Percentiles rank a stretch among this genome's conserved stretches.
Conservation (phyloP, 768 basidiomycete species). For the Suillus placidus region DNA sequence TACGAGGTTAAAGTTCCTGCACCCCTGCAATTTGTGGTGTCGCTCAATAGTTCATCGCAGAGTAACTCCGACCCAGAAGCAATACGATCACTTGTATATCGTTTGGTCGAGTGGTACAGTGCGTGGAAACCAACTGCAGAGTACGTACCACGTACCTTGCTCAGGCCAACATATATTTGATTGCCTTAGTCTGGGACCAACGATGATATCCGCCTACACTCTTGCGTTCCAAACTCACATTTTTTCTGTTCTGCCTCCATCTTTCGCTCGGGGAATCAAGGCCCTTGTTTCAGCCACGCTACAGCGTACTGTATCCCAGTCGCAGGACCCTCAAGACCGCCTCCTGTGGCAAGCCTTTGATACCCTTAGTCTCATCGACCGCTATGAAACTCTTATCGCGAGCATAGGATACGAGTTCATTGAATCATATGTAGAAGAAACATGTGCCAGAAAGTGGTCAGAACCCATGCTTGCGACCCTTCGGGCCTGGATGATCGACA, state of each 20-base stretch:
- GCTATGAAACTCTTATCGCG: conserved; percentile 82
- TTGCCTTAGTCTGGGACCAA: conserved; percentile 55
- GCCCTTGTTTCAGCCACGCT: conserved; percentile 64
- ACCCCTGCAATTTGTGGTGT: conserved; percentile 7
- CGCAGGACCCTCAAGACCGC: conserved; percentile 34
- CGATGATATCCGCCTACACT: conserved; percentile 62
- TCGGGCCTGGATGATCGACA: conserved; percentile 76
- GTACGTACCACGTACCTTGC: conserved; percentile 41
- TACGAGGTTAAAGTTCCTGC: conserved; percentile 54
- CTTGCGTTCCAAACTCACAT: conserved; percentile 74
- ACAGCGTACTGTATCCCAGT: conserved; percentile 23
- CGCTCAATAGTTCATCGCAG: conserved; percentile 33
- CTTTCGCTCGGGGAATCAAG: conserved; percentile 71
- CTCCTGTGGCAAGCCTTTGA: conserved; percentile 65
- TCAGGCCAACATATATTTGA: conserved; percentile 14
- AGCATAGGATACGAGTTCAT: conserved; percentile 87
- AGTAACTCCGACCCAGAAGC: conserved; percentile 47
- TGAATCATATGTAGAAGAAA: conserved; percentile 66
- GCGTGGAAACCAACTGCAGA: conserved; percentile 73
- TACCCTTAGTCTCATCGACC: conserved; percentile 72
- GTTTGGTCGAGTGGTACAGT: conserved; percentile 71
- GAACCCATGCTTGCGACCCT: conserved; percentile 62
- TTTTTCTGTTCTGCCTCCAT: conserved; percentile 69
- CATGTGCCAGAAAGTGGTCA: conserved; percentile 72
- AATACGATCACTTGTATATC: conserved; percentile 56